phyloP scores from a whole-genome alignment of 768 basidiomycete genomes.

The Lactarius evosmus region DNA sequence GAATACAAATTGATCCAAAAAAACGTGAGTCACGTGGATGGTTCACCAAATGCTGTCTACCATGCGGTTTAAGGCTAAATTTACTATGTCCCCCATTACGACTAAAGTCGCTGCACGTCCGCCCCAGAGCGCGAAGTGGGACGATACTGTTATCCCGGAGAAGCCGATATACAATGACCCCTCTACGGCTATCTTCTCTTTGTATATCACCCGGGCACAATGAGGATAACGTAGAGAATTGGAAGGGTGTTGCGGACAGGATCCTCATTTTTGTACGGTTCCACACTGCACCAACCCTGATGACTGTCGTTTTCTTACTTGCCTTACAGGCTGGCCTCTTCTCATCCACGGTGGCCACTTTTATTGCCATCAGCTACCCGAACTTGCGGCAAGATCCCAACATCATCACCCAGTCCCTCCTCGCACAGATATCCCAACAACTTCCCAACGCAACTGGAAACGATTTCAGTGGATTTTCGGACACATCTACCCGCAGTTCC shows the following conservation, averaged over 20 bases:
- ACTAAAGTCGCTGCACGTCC: too few relatives aligned
- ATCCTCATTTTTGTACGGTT: neutral
- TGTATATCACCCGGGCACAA: neutral
- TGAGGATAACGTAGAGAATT: neutral
- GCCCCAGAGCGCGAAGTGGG: too few relatives aligned
- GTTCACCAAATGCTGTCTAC: too few relatives aligned
- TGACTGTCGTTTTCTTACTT: neutral
- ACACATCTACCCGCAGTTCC: fast-evolving
- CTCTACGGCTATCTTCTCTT: too few relatives aligned
- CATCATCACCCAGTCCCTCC: neutral
- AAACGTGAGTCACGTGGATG: too few relatives aligned
- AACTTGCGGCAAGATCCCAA: neutral
- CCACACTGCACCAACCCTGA: neutral
- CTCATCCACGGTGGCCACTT: neutral
- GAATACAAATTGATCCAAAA: too few relatives aligned
- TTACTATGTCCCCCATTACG: too few relatives aligned
- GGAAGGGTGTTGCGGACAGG: neutral
- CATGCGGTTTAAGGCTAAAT: too few relatives aligned
- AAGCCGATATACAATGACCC: too few relatives aligned
- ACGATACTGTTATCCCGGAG: too few relatives aligned
- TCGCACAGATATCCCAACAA: neutral
- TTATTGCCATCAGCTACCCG: neutral
- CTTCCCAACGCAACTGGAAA: neutral
- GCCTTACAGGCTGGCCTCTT: neutral
- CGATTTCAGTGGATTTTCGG: too few relatives aligned